phyloP scores from a whole-genome alignment of 306 rosid species.

The Trifolium repens region DNA sequence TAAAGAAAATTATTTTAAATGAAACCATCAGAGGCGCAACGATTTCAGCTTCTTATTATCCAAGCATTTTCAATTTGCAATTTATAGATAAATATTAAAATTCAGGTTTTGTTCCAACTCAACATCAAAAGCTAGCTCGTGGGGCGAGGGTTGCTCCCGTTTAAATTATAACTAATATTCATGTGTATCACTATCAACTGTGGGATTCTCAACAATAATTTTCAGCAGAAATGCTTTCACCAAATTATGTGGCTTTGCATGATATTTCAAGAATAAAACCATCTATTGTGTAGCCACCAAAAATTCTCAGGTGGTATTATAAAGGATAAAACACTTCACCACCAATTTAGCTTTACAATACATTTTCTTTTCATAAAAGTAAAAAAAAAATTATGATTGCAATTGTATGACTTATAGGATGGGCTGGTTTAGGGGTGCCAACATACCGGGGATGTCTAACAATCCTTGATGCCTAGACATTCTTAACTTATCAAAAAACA shows the following conservation, averaged over 20 bases:
- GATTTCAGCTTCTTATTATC: conserved; percentile 4
- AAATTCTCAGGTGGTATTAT: conserved; percentile 8
- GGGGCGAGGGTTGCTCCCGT: neutral
- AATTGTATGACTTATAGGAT: neutral
- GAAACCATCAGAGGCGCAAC: neutral
- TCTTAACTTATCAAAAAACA: no score
- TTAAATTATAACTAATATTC: neutral
- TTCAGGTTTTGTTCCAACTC: neutral
- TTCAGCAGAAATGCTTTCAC: conserved; percentile 2
- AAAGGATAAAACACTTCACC: conserved; percentile 31
- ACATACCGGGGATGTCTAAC: no score
- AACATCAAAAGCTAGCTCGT: neutral
- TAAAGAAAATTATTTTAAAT: conserved; percentile 24
- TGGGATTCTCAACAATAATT: neutral
- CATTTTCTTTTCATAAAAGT: neutral
- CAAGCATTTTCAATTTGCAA: conserved; percentile 25
- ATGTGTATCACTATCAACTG: neutral
- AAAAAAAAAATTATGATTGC: neutral
- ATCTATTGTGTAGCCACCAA: conserved; percentile 25
- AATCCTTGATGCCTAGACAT: no score
- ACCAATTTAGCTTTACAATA: conserved; percentile 13
- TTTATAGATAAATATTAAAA: conserved; percentile 13
- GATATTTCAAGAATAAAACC: conserved; percentile 26
- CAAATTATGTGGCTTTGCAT: conserved; percentile 26
- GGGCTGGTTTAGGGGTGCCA: no score